These are phyloP conservation scores for Spinacia oleracea DNA, from an alignment of 179 eudicot species.

Conservation along the genomic window DNA sequence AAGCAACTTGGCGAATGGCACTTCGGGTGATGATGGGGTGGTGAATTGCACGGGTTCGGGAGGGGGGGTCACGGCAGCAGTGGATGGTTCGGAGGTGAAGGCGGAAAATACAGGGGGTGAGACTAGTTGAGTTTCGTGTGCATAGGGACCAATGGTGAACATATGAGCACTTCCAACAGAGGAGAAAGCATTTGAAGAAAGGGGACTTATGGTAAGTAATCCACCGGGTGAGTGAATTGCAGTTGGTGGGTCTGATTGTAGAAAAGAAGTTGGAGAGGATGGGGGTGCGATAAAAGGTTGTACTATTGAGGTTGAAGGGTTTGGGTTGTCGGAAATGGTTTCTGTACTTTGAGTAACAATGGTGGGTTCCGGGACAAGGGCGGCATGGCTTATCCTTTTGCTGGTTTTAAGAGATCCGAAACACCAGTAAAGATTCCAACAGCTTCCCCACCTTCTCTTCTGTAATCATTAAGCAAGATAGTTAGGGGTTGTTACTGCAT, in stretches of 20 bases:
- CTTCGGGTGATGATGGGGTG: constrained; percentile 55
- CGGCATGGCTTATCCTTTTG: constrained; percentile 46
- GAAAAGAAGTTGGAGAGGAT: constrained; percentile 46
- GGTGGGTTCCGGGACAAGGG: constrained; percentile 47
- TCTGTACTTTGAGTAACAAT: constrained; percentile 25
- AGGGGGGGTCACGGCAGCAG: constrained; percentile 55
- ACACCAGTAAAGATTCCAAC: constrained; percentile 45
- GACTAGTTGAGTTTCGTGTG: constrained; percentile 51
- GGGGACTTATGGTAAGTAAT: constrained; percentile 32
- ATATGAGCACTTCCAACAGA: constrained; percentile 38
- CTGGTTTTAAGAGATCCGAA: constrained; percentile 46
- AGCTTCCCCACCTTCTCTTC: constrained; percentile 52
- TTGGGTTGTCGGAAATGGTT: constrained; percentile 30
- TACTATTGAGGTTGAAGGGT: constrained; percentile 37
- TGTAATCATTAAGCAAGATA: constrained; percentile 27
- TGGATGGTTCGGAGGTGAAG: constrained; percentile 50
- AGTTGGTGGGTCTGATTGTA: constrained; percentile 47
- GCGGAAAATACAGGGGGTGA: constrained; percentile 56
- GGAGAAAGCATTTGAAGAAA: constrained; percentile 27
- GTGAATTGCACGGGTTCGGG: constrained; percentile 45
- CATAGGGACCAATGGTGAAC: constrained; percentile 49
- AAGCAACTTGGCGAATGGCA: constrained; percentile 50
- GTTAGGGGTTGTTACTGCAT: neutral
- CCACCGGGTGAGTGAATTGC: constrained; percentile 53
- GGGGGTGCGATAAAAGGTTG: constrained; percentile 52